phyloP scores from a whole-genome alignment of 805 yeast genomes.

The Jamesozyma spencerorum region DNA sequence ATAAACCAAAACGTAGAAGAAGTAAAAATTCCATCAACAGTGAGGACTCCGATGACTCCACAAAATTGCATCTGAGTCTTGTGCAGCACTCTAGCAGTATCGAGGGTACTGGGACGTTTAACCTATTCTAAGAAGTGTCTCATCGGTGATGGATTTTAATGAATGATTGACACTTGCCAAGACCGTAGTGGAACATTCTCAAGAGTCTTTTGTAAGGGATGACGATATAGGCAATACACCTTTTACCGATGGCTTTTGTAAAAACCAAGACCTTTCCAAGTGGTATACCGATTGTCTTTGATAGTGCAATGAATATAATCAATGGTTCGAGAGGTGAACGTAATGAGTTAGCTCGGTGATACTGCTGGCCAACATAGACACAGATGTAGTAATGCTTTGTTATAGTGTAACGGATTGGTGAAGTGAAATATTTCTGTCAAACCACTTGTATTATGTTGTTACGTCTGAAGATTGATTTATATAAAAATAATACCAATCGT shows the following conservation, averaged over 20 bases:
- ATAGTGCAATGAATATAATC: slow-evolving; percentile 59
- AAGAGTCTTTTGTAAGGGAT: slow-evolving; percentile 79
- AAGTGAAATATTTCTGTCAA: slow-evolving; percentile 73
- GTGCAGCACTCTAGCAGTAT: no score
- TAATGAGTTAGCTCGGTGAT: slow-evolving; percentile 76
- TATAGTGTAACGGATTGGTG: slow-evolving; percentile 86
- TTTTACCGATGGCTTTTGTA: slow-evolving; percentile 52
- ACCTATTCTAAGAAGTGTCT: slow-evolving; percentile 19
- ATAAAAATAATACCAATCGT: slow-evolving; percentile 9
- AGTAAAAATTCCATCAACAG: no score
- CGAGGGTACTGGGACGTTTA: neutral
- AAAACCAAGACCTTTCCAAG: slow-evolving; percentile 58
- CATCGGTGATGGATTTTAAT: slow-evolving; percentile 24
- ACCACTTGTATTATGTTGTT: slow-evolving; percentile 67
- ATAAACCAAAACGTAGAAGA: no score
- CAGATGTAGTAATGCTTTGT: slow-evolving; percentile 67
- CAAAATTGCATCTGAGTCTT: no score
- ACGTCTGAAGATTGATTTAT: slow-evolving; percentile 73
- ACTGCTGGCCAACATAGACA: slow-evolving; percentile 88
- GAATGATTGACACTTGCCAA: no score
- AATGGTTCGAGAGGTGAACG: slow-evolving; percentile 38
- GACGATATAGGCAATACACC: slow-evolving; percentile 91
- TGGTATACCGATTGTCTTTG: slow-evolving; percentile 74
- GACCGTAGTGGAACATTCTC: no score
- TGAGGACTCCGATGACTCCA: no score